Percentiles rank a stretch among this genome's conserved stretches.
phyloP scores from a whole-genome alignment of 495 filamentous ascomycete genomes.

The Daldinia caldariorum region DNA sequence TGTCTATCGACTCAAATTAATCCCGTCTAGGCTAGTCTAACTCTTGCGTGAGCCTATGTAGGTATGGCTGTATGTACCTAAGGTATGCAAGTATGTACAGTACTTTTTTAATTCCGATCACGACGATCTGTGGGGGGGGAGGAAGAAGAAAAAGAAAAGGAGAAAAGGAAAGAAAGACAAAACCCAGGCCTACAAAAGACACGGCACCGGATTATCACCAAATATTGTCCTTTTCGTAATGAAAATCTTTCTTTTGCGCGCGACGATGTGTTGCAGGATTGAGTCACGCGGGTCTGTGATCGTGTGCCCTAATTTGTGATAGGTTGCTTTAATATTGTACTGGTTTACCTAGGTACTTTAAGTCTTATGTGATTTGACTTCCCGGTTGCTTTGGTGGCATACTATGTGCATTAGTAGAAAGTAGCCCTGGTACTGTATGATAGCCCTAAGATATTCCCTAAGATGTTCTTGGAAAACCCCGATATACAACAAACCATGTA shows the following conservation, averaged over 20 bases:
- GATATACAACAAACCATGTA: constrained; percentile 3
- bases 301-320: constrained; percentile 25
- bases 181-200: constrained; percentile 18
- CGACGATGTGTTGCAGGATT: constrained; percentile 29
- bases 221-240: not conserved
- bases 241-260: constrained; percentile 4
- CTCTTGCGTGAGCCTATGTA: not conserved
- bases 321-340: not conserved
- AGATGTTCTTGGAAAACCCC: constrained; percentile 22
- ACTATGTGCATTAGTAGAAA: too few relatives aligned
- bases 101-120: constrained; percentile 7
- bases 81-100: constrained; percentile 6
- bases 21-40: constrained; percentile 22
- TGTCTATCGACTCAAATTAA: constrained; percentile 19
- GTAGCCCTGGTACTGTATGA: not conserved
- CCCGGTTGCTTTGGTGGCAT: constrained; percentile 21
- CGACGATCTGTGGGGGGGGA: constrained; percentile 9
- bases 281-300: constrained; percentile 19
- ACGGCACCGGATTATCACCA: constrained; percentile 13
- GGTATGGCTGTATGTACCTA: too few relatives aligned
- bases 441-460: not conserved
- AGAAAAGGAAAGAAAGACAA: constrained; percentile 8
- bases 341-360: too few relatives aligned
- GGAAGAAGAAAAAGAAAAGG: too few relatives aligned
- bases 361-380: constrained; percentile 9